A percentile compares a stretch with the other conserved stretches of the same genome.
These are phyloP conservation scores for Pseudogymnoascus sp. DNA, from an alignment of 2,329 filamentous ascomycete genomes.

Conservation along the genomic window DNA sequence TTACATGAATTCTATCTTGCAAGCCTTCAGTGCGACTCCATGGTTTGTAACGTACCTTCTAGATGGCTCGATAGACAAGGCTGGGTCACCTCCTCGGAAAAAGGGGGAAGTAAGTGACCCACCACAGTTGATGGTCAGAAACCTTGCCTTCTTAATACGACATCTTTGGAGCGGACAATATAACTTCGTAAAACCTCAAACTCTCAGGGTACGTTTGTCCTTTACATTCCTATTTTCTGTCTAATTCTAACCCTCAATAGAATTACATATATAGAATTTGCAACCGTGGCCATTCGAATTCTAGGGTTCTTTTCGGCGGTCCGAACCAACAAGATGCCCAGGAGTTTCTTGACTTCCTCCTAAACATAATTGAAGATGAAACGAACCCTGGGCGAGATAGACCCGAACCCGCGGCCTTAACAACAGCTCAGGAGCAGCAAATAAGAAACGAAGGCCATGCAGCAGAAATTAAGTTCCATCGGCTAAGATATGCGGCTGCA, in stretches of 20 bases:
- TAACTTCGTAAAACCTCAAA: conserved; percentile 40
- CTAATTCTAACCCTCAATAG: conserved; percentile 34
- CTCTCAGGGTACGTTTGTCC: conserved; percentile 44
- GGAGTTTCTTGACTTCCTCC: conserved; percentile 77
- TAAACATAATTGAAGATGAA: conserved; percentile 78
- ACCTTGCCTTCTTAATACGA: conserved; percentile 47
- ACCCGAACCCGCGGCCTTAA: conserved; percentile 47
- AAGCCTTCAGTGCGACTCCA: conserved; percentile 68
- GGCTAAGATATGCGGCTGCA: not conserved
- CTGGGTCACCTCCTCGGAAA: conserved; percentile 61
- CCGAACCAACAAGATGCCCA: conserved; percentile 80
- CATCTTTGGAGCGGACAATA: conserved; percentile 29
- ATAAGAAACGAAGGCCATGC: conserved; percentile 6
- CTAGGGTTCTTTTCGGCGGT: conserved; percentile 59
- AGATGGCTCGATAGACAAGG: conserved; percentile 47
- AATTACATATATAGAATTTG: conserved; percentile 59
- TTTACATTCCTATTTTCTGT: conserved; percentile 9
- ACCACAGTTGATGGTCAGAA: conserved; percentile 51
- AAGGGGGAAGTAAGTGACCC: conserved; percentile 43
- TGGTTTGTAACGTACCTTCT: conserved; percentile 58
- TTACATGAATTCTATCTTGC: conserved; percentile 86
- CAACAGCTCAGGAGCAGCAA: conserved; percentile 20
- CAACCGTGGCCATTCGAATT: conserved; percentile 32
- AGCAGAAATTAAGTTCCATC: conserved; percentile 5
- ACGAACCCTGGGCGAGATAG: conserved; percentile 61